phyloP scores from a whole-genome alignment of 225 moss, liverwort and hornwort genomes.

The Neckera pumila region DNA sequence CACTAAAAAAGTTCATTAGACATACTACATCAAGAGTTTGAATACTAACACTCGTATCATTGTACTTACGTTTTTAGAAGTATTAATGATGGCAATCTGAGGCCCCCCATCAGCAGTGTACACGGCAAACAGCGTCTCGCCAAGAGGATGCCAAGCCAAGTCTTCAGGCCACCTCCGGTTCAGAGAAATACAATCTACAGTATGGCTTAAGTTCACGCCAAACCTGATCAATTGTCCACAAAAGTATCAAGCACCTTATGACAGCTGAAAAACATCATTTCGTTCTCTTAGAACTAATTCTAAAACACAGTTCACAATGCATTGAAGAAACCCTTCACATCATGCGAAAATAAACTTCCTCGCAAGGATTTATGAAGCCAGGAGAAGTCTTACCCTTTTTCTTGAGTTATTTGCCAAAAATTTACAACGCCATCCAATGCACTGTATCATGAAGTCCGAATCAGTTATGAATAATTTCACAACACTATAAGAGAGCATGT shows the following conservation, averaged over 20 bases:
- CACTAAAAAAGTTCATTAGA: background rate
- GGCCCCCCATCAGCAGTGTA: slow-evolving; percentile 47
- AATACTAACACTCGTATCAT: background rate
- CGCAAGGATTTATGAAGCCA: background rate
- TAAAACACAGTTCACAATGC: background rate
- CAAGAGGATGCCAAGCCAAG: slow-evolving; percentile 57
- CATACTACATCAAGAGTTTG: background rate
- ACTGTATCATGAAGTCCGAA: slow-evolving; percentile 37
- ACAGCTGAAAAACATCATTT: background rate
- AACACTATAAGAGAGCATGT: background rate
- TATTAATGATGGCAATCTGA: slow-evolving; percentile 36
- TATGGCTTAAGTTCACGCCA: slow-evolving; percentile 62
- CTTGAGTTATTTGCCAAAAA: slow-evolving; percentile 79
- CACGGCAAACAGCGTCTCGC: slow-evolving; percentile 39
- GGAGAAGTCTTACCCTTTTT: slow-evolving; percentile 52
- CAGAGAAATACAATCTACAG: slow-evolving; percentile 71
- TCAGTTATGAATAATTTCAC: background rate
- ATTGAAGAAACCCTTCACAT: background rate
- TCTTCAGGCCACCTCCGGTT: slow-evolving; percentile 89
- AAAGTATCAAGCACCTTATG: background rate
- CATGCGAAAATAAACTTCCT: background rate
- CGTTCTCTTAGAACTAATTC: background rate
- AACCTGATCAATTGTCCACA: slow-evolving; percentile 35
- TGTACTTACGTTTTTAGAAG: slow-evolving; percentile 23
- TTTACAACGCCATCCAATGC: slow-evolving; percentile 86